Evolutionary conservation across 208 protist species (phyloP), one percentile per base, ranked within the genome.

Genomic region (Herpetomonas samuelpessoai): DNA sequence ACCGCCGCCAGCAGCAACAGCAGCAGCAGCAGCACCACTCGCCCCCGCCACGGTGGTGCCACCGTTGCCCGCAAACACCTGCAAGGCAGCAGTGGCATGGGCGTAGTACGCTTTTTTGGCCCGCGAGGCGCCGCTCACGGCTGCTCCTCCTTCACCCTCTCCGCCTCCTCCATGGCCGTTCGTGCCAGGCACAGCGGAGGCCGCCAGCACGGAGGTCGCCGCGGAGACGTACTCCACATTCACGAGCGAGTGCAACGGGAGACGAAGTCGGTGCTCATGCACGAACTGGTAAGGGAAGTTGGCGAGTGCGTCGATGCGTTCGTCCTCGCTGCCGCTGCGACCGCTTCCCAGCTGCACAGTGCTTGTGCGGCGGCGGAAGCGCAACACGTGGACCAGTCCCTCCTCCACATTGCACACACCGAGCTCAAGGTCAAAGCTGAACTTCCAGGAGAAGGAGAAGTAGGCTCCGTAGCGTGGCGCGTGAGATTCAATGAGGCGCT

Each of bases 371-470:
- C 45, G 51, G 18, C 50, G 44, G 19, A 92, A 57, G 30, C 82
- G 71, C 52, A 94, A 31, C 55, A 94, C 68, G 44, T 67, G 66
- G 65, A 90, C 31, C 30, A 58, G 57, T n/a, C 81, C 79, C 30
- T 89, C 81, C 57, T 71, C 70, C 14, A 86, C 26, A 58, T 91
- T 90, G 54, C 76, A 67, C 12, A 94, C 55, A 12, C 68, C 76
- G 21, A 94, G 47, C 74, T 91, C 79, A 22, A 84, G 57, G 29
- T 86, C 71, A 28, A 64, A 69, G 66, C 77, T 83, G 53, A 92
- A 92, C 75, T 95, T 92, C 88, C 88, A 95, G 25, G 84, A 88
- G 55, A 85, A 82, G 63, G 67, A 81, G 60, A 73, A 83, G 67
- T 59, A 77, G 1, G 61, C 57, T 26, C 68, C 64, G 57, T 78